Conservation (phyloP, 2,329 filamentous ascomycete species). For the Paracoccidioides brasiliensis region DNA sequence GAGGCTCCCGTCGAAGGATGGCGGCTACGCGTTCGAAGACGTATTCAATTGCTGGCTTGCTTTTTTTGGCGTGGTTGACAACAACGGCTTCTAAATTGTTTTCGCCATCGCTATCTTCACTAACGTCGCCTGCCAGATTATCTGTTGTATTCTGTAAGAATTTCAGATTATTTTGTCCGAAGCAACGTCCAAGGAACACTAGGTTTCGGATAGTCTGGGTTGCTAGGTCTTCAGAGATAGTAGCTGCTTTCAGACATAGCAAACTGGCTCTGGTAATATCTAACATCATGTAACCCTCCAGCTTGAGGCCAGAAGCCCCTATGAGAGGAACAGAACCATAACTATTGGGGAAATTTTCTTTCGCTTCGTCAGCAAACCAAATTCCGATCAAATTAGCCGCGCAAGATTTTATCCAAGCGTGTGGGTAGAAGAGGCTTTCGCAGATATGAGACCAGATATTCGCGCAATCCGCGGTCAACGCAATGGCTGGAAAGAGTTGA, state of each 20-base stretch:
- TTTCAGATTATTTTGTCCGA: constrained; percentile 43
- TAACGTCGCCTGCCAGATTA: constrained; percentile 28
- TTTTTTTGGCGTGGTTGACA: constrained; percentile 31
- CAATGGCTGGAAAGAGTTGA: constrained; percentile 49
- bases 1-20: constrained; percentile 63
- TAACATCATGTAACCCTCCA: constrained; percentile 53
- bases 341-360: constrained; percentile 42
- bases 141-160: constrained; percentile 30
- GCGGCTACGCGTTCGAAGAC: constrained; percentile 67
- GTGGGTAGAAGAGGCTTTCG: constrained; percentile 56
- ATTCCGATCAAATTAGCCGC: constrained; percentile 59
- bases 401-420: constrained; percentile 62
- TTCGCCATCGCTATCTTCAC: constrained; percentile 27
- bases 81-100: constrained; percentile 33
- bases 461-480: constrained; percentile 47
- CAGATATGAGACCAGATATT: constrained; percentile 60
- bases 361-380: constrained; percentile 71
- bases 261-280: constrained; percentile 45
- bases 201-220: constrained; percentile 68
- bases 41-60: constrained; percentile 51
- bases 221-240: constrained; percentile 60
- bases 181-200: constrained; percentile 61
- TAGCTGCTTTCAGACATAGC: constrained; percentile 47
- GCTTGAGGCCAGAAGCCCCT: constrained; percentile 57
- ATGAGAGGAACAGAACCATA: constrained; percentile 47